Conservation (phyloP, 1,284 basidiomycete species). For the Marasmius oreades region DNA sequence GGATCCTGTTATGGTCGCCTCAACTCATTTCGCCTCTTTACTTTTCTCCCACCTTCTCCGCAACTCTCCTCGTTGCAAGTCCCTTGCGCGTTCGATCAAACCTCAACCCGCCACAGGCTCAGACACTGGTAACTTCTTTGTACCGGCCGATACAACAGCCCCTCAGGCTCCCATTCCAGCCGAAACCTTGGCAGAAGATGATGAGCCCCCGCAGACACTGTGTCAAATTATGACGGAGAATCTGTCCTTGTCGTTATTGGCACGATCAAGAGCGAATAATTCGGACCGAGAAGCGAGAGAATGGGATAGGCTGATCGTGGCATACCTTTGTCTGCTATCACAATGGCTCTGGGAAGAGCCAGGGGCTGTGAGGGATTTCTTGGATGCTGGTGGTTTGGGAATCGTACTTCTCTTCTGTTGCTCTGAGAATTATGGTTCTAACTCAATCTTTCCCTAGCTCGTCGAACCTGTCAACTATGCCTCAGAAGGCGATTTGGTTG, state of each 20-base stretch:
- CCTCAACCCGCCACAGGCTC: conserved; percentile 35
- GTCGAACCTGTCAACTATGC: conserved; percentile 94
- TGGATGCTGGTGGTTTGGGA: conserved; percentile 87
- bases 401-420: conserved; percentile 58
- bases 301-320: conserved; percentile 89
- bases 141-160: conserved; percentile 63
- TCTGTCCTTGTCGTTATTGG: conserved; percentile 64
- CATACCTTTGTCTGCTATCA: conserved; percentile 79
- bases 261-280: conserved; percentile 64
- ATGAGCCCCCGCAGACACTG: conserved; percentile 65
- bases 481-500: conserved; percentile 80
- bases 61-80: conserved; percentile 69
- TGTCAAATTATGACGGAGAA: conserved; percentile 74
- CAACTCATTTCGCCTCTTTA: conserved; percentile 65
- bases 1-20: conserved; percentile 48
- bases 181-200: conserved; percentile 47
- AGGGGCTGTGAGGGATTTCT: conserved; percentile 81
- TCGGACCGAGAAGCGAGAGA: conserved; percentile 68
- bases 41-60: conserved; percentile 71
- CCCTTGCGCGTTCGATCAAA: conserved; percentile 68
- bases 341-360: conserved; percentile 99
- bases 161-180: conserved; percentile 26
- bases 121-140: conserved; percentile 55
- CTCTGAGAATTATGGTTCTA: conserved; percentile 4
- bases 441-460: conserved; percentile 46